phyloP scores from a whole-genome alignment of 495 filamentous ascomycete species.

The Xylaria telfairii region DNA sequence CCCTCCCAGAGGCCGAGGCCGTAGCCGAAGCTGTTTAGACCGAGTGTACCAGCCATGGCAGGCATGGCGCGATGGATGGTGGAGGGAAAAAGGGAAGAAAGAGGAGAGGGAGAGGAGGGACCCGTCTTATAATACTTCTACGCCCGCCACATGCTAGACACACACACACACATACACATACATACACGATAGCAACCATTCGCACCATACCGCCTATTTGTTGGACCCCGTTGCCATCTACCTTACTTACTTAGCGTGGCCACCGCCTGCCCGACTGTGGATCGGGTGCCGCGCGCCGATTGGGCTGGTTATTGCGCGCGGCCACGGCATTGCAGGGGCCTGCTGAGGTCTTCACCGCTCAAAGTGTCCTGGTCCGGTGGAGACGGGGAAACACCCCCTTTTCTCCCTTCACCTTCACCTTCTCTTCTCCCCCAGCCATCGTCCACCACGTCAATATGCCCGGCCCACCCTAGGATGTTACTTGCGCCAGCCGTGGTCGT shows the following conservation, averaged over 20 bases:
- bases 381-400: not conserved
- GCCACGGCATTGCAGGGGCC: constrained; percentile 10
- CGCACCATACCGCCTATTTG: constrained; percentile 1
- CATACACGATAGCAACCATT: not conserved
- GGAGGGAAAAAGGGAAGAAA: not conserved
- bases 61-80: constrained; percentile 24
- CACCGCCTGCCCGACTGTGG: constrained; percentile 24
- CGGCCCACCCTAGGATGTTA: not conserved
- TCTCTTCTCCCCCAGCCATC: constrained; percentile 20
- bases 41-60: constrained; percentile 28
- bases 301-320: constrained; percentile 16
- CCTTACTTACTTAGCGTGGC: constrained; percentile 16
- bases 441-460: constrained; percentile 24
- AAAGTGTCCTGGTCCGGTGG: constrained; percentile 20
- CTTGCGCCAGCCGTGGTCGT: not conserved
- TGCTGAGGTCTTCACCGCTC: constrained; percentile 21
- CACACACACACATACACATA: not conserved
- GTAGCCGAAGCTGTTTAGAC: constrained; percentile 8
- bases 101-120: not conserved
- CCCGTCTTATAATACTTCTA: constrained; percentile 17
- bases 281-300: constrained; percentile 14
- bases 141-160: too few relatives aligned
- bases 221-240: too few relatives aligned
- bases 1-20: constrained; percentile 21
- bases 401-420: not conserved